These are phyloP conservation scores for Fraxinus floribunda DNA, from an alignment of 305 asterid genomes.

Conservation along the genomic window DNA sequence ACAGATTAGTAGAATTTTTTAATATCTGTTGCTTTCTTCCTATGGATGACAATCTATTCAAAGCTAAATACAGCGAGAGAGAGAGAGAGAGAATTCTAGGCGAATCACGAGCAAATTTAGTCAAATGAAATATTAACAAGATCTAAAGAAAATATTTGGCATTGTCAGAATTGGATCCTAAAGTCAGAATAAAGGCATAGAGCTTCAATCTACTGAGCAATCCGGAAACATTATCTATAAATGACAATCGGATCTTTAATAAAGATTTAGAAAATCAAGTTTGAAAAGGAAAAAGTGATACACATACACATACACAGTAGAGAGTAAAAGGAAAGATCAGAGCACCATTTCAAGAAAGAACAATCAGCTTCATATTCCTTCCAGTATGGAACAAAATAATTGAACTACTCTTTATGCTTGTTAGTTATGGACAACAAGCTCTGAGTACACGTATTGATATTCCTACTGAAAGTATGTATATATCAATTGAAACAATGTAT, in stretches of 20 bases:
- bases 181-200: neutral
- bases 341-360: neutral
- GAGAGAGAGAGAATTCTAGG: neutral
- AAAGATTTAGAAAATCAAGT: neutral
- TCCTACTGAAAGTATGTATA: neutral
- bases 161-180: neutral
- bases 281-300: neutral
- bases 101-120: neutral
- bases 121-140: neutral
- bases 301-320: neutral
- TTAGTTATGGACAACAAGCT: neutral
- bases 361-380: neutral
- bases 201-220: neutral
- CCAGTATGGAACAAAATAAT: neutral
- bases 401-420: neutral
- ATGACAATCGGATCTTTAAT: neutral
- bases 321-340: slow-evolving; percentile 6
- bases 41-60: neutral
- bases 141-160: neutral
- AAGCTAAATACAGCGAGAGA: neutral
- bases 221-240: neutral
- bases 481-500: neutral
- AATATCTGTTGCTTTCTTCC: neutral
- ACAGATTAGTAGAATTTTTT: neutral
- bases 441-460: neutral